Evolutionary conservation across 2,329 filamentous ascomycete genomes (phyloP).

Genomic region (Aspergillus clavatus): DNA sequence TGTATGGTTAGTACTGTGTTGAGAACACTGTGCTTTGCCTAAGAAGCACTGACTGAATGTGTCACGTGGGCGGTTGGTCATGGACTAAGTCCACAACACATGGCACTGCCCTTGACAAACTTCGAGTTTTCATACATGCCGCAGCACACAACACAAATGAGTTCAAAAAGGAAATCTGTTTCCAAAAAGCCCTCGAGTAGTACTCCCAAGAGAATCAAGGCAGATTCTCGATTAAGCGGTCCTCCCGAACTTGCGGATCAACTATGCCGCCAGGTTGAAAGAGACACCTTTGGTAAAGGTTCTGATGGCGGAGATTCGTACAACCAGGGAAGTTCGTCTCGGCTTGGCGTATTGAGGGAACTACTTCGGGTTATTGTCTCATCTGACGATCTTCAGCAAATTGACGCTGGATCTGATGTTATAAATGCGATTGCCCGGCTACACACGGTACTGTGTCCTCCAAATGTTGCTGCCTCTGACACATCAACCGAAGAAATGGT

Average conservation of each 20-base stretch:
- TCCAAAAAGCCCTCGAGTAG: conserved; percentile 4
- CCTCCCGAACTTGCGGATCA: background rate
- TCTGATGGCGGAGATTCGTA: background rate
- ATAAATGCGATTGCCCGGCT: conserved; percentile 17
- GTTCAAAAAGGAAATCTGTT: conserved; percentile 21
- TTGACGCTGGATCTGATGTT: conserved; percentile 15
- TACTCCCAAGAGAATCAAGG: conserved; percentile 15
- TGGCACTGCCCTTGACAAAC: no score
- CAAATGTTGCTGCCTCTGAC: conserved; percentile 1
- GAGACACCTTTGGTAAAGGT: background rate
- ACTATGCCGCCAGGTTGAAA: background rate
- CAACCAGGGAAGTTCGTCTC: conserved; percentile 3
- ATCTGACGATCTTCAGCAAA: conserved; percentile 11
- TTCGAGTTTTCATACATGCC: background rate
- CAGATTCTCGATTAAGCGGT: background rate
- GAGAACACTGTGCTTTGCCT: no score
- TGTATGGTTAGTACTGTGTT: no score
- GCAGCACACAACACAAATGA: no score
- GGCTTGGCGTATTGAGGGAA: conserved; percentile 16
- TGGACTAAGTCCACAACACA: no score
- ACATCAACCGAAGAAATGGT: background rate
- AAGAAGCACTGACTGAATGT: no score
- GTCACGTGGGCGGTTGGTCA: no score
- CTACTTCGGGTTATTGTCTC: conserved; percentile 20
- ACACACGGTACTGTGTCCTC: conserved; percentile 15